These are phyloP conservation scores for Stemphylium lycopersici DNA, from an alignment of 2,329 filamentous ascomycete genomes.

Conservation along the genomic window DNA sequence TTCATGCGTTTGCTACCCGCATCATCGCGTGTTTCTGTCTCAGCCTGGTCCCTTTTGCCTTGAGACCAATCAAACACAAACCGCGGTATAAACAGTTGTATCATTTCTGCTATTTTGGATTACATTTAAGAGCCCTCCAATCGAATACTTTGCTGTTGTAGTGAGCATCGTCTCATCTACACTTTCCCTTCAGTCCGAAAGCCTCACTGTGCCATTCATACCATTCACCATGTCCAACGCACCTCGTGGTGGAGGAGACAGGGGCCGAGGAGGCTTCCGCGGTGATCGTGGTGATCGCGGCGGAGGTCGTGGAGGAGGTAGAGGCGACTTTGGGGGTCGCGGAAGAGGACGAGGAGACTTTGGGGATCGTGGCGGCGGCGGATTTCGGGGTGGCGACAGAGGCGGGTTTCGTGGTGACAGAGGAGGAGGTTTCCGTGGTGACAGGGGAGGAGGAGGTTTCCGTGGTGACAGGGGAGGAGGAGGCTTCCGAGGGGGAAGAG, in stretches of 20 bases:
- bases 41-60: not conserved
- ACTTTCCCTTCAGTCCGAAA: constrained; percentile 1
- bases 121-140: not conserved
- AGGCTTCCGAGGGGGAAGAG: constrained; percentile 1
- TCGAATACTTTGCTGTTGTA: not conserved
- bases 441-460: constrained; percentile 2
- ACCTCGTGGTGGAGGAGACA: constrained; percentile 11
- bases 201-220: constrained; percentile 10
- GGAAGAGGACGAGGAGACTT: not conserved
- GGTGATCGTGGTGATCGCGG: not conserved
- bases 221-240: constrained; percentile 3
- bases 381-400: not conserved
- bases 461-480: constrained; percentile 1
- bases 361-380: not conserved
- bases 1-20: constrained; percentile 1
- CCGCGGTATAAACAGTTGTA: not conserved
- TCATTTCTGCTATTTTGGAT: not conserved
- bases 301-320: not conserved
- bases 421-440: constrained; percentile 1
- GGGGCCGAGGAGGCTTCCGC: constrained; percentile 1
- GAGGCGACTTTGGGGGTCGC: not conserved
- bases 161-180: not conserved
- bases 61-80: not conserved
- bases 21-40: not conserved
- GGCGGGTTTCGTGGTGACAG: not conserved